These are phyloP conservation scores for Hericium coralloides DNA, from an alignment of 768 basidiomycete genomes.

Conservation along the genomic window DNA sequence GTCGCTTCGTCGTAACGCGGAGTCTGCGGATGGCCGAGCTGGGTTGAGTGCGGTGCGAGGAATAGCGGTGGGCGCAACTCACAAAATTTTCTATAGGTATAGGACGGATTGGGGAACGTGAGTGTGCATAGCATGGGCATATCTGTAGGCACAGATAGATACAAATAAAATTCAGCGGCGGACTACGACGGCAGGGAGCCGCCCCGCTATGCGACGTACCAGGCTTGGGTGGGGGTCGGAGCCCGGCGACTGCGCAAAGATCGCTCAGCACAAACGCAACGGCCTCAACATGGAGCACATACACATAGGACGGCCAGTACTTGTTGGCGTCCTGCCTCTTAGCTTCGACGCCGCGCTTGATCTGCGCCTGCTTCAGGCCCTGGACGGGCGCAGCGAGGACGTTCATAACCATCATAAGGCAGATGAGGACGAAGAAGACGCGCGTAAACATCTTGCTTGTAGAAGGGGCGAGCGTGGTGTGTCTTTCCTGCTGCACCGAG, in stretches of 20 bases:
- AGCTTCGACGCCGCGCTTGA: conserved; percentile 16
- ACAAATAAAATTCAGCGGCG: too few species aligned
- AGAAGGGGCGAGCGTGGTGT: not conserved
- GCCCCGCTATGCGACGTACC: not conserved
- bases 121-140: too few species aligned
- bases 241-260: not conserved
- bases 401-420: conserved; percentile 3
- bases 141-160: too few species aligned
- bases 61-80: too few species aligned
- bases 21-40: too few species aligned
- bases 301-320: not conserved
- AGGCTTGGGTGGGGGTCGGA: not conserved
- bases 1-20: too few species aligned
- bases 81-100: too few species aligned
- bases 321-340: not conserved
- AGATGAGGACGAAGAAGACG: conserved; percentile 1
- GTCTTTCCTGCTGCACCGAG: not conserved
- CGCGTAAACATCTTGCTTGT: not conserved
- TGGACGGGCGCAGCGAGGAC: conserved; percentile 4
- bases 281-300: not conserved
- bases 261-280: conserved; percentile 1
- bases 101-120: too few species aligned
- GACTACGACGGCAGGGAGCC: too few species aligned
- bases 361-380: conserved; percentile 21
- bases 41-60: too few species aligned